Conservation (phyloP, 352 stramenopile species). For the Globisporangium camurandrum region DNA sequence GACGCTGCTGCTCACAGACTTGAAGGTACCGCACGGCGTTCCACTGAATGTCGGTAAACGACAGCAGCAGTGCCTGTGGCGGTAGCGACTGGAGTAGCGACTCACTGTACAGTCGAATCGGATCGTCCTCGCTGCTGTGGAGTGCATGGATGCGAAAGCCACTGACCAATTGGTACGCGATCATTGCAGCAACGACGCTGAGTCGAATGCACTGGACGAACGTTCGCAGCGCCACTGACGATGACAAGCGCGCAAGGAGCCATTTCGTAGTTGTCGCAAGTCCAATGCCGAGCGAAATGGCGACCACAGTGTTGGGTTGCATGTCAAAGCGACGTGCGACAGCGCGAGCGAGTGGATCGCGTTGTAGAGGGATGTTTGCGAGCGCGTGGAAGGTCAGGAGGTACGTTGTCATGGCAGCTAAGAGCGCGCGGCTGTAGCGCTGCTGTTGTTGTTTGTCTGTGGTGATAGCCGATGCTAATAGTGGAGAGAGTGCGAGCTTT, state of each 20-base stretch:
- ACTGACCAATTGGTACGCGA: slow-evolving; percentile 11
- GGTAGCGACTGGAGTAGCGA: slow-evolving; percentile 41
- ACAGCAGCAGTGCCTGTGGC: slow-evolving; percentile 43
- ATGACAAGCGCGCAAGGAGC: slow-evolving; percentile 1
- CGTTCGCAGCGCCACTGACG: slow-evolving; percentile 4
- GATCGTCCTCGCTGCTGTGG: slow-evolving; percentile 10
- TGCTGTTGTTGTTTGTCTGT: too few relatives aligned
- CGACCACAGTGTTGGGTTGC: slow-evolving; percentile 87
- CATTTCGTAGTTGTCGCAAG: slow-evolving; percentile 18
- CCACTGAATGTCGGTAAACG: slow-evolving; percentile 81
- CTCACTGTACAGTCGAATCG: slow-evolving; percentile 29
- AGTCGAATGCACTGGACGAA: slow-evolving; percentile 5
- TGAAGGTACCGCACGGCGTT: slow-evolving; percentile 74
- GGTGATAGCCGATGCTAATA: too few relatives aligned
- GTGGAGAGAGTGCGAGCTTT: neutral
- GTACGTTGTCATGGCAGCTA: slow-evolving; percentile 67
- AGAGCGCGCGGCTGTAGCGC: slow-evolving; percentile 19
- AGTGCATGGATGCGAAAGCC: neutral
- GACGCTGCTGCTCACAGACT: slow-evolving; percentile 38
- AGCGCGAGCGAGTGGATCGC: slow-evolving; percentile 75
- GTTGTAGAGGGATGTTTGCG: slow-evolving; percentile 89
- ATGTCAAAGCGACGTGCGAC: slow-evolving; percentile 88
- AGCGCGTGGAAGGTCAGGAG: slow-evolving; percentile 88
- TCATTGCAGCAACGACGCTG: slow-evolving; percentile 6
- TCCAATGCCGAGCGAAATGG: slow-evolving; percentile 74